These are phyloP conservation scores for Elsinoe perseae DNA, from an alignment of 2,329 filamentous ascomycete species.

Conservation along the genomic window DNA sequence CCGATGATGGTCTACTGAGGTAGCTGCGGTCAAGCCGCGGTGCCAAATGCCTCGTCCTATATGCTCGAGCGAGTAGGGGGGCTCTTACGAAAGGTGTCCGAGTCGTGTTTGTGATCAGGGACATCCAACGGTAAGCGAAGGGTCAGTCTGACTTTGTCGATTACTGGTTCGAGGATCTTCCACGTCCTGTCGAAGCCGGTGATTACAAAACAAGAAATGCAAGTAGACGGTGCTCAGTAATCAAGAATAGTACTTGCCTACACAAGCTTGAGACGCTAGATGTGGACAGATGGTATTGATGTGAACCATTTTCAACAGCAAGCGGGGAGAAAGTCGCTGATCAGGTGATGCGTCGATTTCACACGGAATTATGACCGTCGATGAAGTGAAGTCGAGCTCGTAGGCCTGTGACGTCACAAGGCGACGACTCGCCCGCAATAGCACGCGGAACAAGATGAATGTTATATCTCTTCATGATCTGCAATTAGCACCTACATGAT, in stretches of 20 bases:
- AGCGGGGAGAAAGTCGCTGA: background rate
- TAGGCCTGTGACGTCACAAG: background rate
- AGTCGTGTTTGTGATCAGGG: background rate
- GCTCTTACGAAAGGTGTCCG: background rate
- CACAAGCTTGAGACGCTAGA: background rate
- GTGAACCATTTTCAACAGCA: too few relatives aligned
- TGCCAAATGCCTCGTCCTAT: background rate
- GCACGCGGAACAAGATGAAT: background rate
- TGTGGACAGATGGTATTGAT: too few relatives aligned
- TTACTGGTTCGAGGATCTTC: background rate
- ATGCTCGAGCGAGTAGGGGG: background rate
- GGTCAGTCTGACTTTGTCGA: background rate
- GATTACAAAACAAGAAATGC: conserved; percentile 11
- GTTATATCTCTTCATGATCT: background rate
- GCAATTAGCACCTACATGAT: background rate
- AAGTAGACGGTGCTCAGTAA: background rate
- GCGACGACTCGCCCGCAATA: background rate
- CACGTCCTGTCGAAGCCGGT: background rate
- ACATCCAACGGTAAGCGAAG: background rate
- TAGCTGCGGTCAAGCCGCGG: background rate
- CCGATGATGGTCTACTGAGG: too few relatives aligned
- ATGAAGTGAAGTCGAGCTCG: background rate
- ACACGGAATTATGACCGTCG: background rate
- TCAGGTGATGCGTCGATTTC: background rate
- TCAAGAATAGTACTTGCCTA: background rate